Evolutionary conservation across 345 rosid species (phyloP).

Genomic region (Gossypium rotundifolium): DNA sequence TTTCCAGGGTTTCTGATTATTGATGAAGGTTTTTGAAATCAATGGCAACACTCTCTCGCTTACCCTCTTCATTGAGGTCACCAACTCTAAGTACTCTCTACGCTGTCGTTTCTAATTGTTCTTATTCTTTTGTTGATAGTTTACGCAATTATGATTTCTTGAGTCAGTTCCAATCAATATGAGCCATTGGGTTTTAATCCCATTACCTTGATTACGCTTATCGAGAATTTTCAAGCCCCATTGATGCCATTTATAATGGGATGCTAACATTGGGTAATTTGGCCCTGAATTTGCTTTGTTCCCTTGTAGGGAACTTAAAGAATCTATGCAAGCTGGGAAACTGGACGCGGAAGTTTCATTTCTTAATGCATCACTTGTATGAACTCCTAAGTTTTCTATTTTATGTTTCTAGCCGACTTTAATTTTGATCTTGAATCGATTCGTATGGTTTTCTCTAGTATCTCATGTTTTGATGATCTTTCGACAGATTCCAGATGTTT

Average conservation of each 20-base stretch:
- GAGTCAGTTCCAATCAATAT: not conserved
- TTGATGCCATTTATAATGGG: not conserved
- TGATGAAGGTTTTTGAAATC: conserved; percentile 55
- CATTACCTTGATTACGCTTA: not conserved
- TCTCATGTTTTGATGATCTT: not conserved
- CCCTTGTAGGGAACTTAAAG: conserved; percentile 55
- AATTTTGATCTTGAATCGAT: too few relatives aligned
- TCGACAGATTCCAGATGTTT: conserved; percentile 60
- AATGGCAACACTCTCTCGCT: conserved; percentile 49
- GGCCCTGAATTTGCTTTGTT: not conserved
- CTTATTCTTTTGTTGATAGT: not conserved
- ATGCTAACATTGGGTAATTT: too few relatives aligned
- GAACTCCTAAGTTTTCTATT: conserved; percentile 16
- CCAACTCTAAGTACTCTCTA: conserved; percentile 59
- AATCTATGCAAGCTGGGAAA: conserved; percentile 63
- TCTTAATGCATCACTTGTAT: conserved; percentile 79
- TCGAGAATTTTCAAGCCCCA: not conserved
- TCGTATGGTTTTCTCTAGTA: not conserved
- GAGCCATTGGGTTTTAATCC: not conserved
- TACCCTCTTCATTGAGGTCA: conserved; percentile 60
- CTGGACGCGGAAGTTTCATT: conserved; percentile 79
- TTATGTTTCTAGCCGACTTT: not conserved
- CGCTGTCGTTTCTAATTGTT: not conserved
- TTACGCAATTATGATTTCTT: not conserved
- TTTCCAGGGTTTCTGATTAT: not conserved